Percentiles rank a stretch among this genome's conserved stretches.
phyloP scores from a whole-genome alignment of 257 asterid species.

The Solanum chiquidenum region DNA sequence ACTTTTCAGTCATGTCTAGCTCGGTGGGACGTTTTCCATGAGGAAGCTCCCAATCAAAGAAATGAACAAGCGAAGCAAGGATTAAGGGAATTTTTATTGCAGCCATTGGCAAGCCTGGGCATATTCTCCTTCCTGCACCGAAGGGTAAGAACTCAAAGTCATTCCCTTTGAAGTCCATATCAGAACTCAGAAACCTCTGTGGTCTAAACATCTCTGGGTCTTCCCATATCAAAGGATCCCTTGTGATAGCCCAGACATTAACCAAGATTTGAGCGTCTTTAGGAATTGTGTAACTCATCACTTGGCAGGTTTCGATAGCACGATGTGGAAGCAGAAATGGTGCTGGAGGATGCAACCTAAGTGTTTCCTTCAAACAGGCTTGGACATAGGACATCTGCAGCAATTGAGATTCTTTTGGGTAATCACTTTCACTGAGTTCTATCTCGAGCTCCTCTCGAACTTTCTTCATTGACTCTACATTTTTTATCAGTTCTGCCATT shows the following conservation, averaged over 20 bases:
- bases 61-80: slow-evolving; percentile 16
- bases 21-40: neutral
- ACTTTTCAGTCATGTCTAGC: slow-evolving; percentile 12
- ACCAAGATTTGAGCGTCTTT: slow-evolving; percentile 16
- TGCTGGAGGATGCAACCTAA: slow-evolving; percentile 44
- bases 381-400: slow-evolving; percentile 17
- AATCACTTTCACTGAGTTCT: neutral
- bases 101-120: slow-evolving; percentile 42
- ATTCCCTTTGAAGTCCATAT: slow-evolving; percentile 29
- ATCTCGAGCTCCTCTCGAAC: slow-evolving; percentile 8
- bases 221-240: slow-evolving; percentile 31
- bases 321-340: slow-evolving; percentile 25
- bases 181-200: slow-evolving; percentile 20
- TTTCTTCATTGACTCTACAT: slow-evolving; percentile 12
- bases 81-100: slow-evolving; percentile 8
- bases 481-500: slow-evolving; percentile 21
- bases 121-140: slow-evolving; percentile 43
- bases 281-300: slow-evolving; percentile 25
- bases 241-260: slow-evolving; percentile 28
- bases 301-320: slow-evolving; percentile 18
- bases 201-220: slow-evolving; percentile 23
- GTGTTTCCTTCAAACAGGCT: slow-evolving; percentile 34
- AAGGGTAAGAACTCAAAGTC: slow-evolving; percentile 34
- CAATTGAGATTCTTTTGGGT: neutral
- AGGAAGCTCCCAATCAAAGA: slow-evolving; percentile 23